Evolutionary conservation across 768 basidiomycete genomes (phyloP).

Genomic region (Exsudoporus frostii): DNA sequence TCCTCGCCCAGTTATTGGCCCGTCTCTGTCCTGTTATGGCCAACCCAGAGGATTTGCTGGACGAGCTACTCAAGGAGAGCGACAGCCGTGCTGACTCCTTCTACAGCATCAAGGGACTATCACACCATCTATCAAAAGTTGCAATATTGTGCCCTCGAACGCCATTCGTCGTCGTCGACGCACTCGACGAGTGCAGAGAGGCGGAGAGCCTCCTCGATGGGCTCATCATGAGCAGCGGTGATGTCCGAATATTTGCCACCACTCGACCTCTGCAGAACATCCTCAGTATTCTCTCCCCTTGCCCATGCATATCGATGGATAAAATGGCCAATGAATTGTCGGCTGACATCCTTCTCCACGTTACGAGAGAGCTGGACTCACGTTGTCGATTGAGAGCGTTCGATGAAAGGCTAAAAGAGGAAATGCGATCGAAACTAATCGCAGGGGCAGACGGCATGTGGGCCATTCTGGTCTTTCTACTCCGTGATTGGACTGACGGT

Average conservation of each 20-base stretch:
- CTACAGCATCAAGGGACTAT: neutral
- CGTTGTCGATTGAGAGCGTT: slow-evolving; percentile 4
- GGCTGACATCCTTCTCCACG: slow-evolving; percentile 8
- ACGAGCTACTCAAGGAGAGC: neutral
- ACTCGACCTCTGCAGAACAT: slow-evolving; percentile 9
- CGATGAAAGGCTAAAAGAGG: neutral
- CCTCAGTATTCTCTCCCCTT: neutral
- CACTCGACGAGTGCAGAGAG: slow-evolving; percentile 23
- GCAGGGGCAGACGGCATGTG: slow-evolving; percentile 21
- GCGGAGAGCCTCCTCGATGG: slow-evolving; percentile 7
- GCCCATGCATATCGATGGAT: slow-evolving; percentile 12
- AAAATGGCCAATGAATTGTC: neutral
- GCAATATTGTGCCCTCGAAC: neutral
- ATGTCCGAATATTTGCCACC: slow-evolving; percentile 4
- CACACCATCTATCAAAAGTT: neutral
- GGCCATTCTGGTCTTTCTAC: neutral
- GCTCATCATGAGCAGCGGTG: neutral
- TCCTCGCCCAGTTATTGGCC: neutral
- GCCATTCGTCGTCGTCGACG: slow-evolving; percentile 17
- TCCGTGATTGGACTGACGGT: neutral
- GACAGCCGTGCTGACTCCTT: neutral
- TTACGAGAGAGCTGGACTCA: slow-evolving; percentile 9
- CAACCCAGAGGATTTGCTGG: neutral
- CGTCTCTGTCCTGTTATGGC: neutral
- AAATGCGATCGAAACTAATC: slow-evolving; percentile 5